A percentile compares a stretch with the other conserved stretches of the same genome.
These are phyloP conservation scores for Mycena indigotica DNA, from an alignment of 768 basidiomycete species.

Conservation along the genomic window DNA sequence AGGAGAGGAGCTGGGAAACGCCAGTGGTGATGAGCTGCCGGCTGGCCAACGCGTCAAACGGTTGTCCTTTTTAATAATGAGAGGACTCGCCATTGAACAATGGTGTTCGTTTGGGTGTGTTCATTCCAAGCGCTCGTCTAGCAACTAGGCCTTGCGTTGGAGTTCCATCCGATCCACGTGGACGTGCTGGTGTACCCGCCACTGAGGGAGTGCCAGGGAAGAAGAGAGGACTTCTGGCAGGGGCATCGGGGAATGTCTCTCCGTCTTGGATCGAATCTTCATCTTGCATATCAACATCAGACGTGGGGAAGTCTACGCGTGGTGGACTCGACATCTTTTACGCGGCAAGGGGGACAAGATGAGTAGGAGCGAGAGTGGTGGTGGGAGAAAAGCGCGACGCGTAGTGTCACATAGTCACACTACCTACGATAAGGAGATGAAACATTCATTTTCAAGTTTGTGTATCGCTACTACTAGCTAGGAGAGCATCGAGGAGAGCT, in stretches of 20 bases:
- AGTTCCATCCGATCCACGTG: slow-evolving; percentile 39
- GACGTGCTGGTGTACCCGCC: slow-evolving; percentile 51
- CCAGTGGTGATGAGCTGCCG: slow-evolving; percentile 64
- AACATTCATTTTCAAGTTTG: no score
- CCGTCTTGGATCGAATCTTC: slow-evolving; percentile 32
- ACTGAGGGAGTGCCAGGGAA: slow-evolving; percentile 56
- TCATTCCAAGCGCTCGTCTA: slow-evolving; percentile 56
- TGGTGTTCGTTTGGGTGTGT: slow-evolving; percentile 57
- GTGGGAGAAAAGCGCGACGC: no score
- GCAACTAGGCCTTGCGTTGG: slow-evolving; percentile 51
- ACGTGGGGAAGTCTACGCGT: slow-evolving; percentile 63
- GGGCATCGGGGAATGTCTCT: slow-evolving; percentile 45
- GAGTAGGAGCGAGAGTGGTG: no score
- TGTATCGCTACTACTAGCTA: neutral
- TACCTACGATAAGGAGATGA: no score
- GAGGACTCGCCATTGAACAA: slow-evolving; percentile 51
- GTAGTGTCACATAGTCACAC: neutral
- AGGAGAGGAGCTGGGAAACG: slow-evolving; percentile 67
- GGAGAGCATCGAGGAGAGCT: neutral
- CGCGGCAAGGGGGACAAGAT: slow-evolving; percentile 4
- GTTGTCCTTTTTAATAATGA: neutral
- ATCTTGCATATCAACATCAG: slow-evolving; percentile 57
- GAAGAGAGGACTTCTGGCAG: slow-evolving; percentile 51
- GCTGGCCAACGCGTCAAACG: slow-evolving; percentile 33
- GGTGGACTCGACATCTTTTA: slow-evolving; percentile 75